A percentile compares a stretch with the other conserved stretches of the same genome.
Evolutionary conservation across 2,329 filamentous ascomycete genomes (phyloP).

Genomic region (Aspergillus sp.): DNA sequence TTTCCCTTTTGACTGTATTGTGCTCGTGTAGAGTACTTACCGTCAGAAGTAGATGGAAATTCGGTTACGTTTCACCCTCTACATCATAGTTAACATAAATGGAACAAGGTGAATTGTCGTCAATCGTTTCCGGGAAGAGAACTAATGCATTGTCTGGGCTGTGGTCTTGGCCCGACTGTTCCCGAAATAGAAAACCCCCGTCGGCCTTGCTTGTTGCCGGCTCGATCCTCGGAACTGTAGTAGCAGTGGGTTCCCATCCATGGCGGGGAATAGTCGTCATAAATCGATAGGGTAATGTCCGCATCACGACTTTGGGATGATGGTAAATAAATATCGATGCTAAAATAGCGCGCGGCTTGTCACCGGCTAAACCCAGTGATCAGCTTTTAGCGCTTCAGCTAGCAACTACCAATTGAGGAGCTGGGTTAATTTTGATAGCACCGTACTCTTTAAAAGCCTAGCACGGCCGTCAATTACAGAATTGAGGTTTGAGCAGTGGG

Average conservation of each 20-base stretch:
- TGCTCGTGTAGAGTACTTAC: slow-evolving; percentile 26
- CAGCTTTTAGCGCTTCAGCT: not conserved
- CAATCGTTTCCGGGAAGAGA: not conserved
- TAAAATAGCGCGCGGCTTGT: not conserved
- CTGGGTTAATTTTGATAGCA: too few relatives aligned
- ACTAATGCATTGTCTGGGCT: not conserved
- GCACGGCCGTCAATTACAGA: not conserved
- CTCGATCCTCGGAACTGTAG: not conserved
- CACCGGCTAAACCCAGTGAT: too few relatives aligned
- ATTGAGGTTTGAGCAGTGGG: not conserved
- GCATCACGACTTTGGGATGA: not conserved
- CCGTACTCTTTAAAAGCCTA: not conserved
- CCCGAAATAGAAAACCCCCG: not conserved
- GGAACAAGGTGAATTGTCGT: not conserved
- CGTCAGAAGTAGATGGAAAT: slow-evolving; percentile 22
- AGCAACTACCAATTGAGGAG: not conserved
- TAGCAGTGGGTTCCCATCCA: not conserved
- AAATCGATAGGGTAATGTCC: not conserved
- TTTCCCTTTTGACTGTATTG: slow-evolving; percentile 25
- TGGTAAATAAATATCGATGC: not conserved
- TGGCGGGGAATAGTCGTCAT: not conserved
- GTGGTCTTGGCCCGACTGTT: not conserved
- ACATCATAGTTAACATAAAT: slow-evolving; percentile 21
- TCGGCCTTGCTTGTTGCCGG: not conserved
- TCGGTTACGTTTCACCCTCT: slow-evolving; percentile 41